phyloP scores from a whole-genome alignment of 306 rosid species.

The Casuarina equisetifolia region DNA sequence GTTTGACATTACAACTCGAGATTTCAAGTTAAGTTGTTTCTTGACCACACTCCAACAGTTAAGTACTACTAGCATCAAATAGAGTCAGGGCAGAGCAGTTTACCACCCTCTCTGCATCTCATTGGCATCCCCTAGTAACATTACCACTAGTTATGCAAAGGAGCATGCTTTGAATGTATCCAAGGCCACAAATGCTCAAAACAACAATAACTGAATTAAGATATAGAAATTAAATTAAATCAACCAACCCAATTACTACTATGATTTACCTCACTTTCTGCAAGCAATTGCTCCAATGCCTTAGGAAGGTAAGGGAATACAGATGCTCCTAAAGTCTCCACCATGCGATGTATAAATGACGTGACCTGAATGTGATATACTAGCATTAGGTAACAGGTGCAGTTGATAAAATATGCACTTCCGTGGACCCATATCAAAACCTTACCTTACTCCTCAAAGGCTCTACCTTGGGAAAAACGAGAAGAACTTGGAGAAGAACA shows the following conservation, averaged over 20 bases:
- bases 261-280: conserved; percentile 71
- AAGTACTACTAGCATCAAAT: neutral
- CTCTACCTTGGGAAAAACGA: conserved; percentile 78
- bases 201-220: conserved; percentile 16
- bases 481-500: conserved; percentile 88
- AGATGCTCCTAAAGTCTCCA: conserved; percentile 82
- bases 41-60: neutral
- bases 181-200: neutral
- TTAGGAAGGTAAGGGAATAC: conserved; percentile 93
- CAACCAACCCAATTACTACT: conserved; percentile 18
- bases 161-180: conserved; percentile 3
- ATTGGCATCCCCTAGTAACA: conserved; percentile 17
- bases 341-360: conserved; percentile 97
- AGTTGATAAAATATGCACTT: conserved; percentile 11
- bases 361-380: conserved; percentile 57
- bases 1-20: neutral
- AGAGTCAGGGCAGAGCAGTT: neutral
- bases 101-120: conserved; percentile 11
- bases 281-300: conserved; percentile 87
- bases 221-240: conserved; percentile 3
- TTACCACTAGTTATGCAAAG: neutral
- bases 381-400: conserved; percentile 28
- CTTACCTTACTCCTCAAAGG: conserved; percentile 69
- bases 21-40: conserved; percentile 10
- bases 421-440: conserved; percentile 15